These are phyloP conservation scores for Hypoxylon rickii DNA, from an alignment of 495 filamentous ascomycete genomes.

Conservation along the genomic window DNA sequence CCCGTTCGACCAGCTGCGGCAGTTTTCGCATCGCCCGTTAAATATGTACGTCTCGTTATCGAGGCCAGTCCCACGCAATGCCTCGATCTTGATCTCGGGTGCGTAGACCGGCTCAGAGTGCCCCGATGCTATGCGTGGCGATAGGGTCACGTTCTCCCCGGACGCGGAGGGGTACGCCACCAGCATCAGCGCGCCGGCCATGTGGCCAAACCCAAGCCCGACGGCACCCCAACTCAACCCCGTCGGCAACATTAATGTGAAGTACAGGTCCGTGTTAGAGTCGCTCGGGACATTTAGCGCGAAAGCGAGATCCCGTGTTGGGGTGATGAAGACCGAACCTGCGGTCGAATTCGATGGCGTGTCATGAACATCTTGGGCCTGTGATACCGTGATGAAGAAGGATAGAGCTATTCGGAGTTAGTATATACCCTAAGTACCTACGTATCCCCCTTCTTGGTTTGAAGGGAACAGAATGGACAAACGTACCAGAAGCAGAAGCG, in stretches of 20 bases:
- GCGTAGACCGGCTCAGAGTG: slow-evolving; percentile 55
- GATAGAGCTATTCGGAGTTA: slow-evolving; percentile 17
- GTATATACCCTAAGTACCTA: neutral
- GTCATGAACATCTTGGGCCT: slow-evolving; percentile 19
- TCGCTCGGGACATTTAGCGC: slow-evolving; percentile 49
- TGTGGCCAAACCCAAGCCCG: slow-evolving; percentile 55
- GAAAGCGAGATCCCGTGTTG: slow-evolving; percentile 48
- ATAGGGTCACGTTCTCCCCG: slow-evolving; percentile 55
- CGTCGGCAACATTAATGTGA: slow-evolving; percentile 51
- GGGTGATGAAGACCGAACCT: slow-evolving; percentile 43
- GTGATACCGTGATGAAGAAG: slow-evolving; percentile 14
- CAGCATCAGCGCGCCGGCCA: slow-evolving; percentile 58
- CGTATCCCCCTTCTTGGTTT: neutral
- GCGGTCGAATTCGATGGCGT: slow-evolving; percentile 19
- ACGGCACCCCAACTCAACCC: slow-evolving; percentile 52
- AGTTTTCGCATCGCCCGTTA: slow-evolving; percentile 55
- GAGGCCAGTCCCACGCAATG: slow-evolving; percentile 48
- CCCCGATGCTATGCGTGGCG: slow-evolving; percentile 48
- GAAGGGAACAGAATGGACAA: neutral
- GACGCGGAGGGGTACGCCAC: slow-evolving; percentile 51
- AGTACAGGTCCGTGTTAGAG: slow-evolving; percentile 49
- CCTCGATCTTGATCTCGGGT: slow-evolving; percentile 43
- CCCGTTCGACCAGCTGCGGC: slow-evolving; percentile 46
- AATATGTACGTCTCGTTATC: slow-evolving; percentile 49
- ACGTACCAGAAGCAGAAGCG: slow-evolving; percentile 18